These are phyloP conservation scores for Xylariaceae sp. DNA, from an alignment of 2,329 filamentous ascomycete species.

Conservation along the genomic window DNA sequence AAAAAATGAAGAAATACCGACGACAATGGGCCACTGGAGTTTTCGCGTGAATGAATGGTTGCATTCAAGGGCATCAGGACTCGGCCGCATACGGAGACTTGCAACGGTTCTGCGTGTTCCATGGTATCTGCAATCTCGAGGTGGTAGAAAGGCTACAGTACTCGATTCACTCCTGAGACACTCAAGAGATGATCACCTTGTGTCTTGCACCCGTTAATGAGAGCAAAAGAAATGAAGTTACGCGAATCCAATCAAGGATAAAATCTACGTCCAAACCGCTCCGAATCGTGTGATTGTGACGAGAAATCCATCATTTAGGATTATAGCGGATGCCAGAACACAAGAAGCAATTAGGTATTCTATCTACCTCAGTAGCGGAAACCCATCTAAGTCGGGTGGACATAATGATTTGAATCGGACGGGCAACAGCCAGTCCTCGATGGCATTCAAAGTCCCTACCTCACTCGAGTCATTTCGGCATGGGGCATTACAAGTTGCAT, in stretches of 20 bases:
- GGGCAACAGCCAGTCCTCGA: no score
- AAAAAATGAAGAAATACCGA: conserved; percentile 34
- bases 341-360: no score
- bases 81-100: conserved; percentile 5
- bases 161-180: background rate
- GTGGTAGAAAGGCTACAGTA: background rate
- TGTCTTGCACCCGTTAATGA: background rate
- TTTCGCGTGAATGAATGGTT: conserved; percentile 17
- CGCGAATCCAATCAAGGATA: background rate
- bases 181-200: background rate
- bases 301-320: no score
- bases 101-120: background rate
- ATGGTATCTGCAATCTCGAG: background rate
- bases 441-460: no score
- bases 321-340: no score
- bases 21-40: conserved; percentile 27
- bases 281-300: no score
- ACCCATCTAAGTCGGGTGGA: no score
- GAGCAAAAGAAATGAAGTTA: background rate
- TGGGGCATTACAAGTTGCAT: no score
- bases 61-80: conserved; percentile 10
- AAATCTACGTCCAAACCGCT: no score
- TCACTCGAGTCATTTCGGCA: no score
- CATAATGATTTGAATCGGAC: no score
- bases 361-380: no score